Percentiles rank a stretch among this genome's conserved stretches.
Conservation (phyloP, 2,329 filamentous ascomycete genomes). For the Beauveria sp. region DNA sequence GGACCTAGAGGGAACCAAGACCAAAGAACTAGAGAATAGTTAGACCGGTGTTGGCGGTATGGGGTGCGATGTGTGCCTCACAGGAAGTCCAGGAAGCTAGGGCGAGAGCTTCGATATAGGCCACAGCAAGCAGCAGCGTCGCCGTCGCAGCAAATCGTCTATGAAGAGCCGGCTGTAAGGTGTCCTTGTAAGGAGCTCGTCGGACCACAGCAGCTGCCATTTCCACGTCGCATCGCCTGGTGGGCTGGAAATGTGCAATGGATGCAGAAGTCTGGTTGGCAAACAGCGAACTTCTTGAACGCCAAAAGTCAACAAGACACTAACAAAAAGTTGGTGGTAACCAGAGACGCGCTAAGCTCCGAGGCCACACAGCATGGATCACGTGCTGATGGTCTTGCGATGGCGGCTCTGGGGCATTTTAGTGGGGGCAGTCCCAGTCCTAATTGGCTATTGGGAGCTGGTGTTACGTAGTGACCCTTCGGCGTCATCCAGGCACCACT, state of each 20-base stretch:
- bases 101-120: slow-evolving; percentile 64
- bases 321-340: slow-evolving; percentile 7
- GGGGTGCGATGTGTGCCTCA: slow-evolving; percentile 33
- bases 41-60: slow-evolving; percentile 9
- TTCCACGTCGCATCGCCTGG: slow-evolving; percentile 36
- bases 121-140: slow-evolving; percentile 58
- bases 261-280: background rate
- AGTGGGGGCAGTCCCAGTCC: background rate
- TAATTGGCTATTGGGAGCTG: background rate
- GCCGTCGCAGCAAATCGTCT: slow-evolving; percentile 76
- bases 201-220: slow-evolving; percentile 48
- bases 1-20: slow-evolving; percentile 75
- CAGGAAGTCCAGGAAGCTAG: slow-evolving; percentile 63
- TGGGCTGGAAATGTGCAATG: slow-evolving; percentile 19
- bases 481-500: slow-evolving; percentile 18
- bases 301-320: slow-evolving; percentile 8
- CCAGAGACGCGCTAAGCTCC: slow-evolving; percentile 10
- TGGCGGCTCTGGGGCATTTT: background rate
- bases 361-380: slow-evolving; percentile 5
- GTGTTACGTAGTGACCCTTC: slow-evolving; percentile 15
- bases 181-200: slow-evolving; percentile 70
- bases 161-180: slow-evolving; percentile 81
- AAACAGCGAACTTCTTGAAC: background rate
- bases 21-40: slow-evolving; percentile 61
- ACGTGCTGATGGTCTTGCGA: slow-evolving; percentile 4